Base-by-base conservation (phyloP, 139 green algal genomes). In the Yamagishiella unicocca region DNA sequence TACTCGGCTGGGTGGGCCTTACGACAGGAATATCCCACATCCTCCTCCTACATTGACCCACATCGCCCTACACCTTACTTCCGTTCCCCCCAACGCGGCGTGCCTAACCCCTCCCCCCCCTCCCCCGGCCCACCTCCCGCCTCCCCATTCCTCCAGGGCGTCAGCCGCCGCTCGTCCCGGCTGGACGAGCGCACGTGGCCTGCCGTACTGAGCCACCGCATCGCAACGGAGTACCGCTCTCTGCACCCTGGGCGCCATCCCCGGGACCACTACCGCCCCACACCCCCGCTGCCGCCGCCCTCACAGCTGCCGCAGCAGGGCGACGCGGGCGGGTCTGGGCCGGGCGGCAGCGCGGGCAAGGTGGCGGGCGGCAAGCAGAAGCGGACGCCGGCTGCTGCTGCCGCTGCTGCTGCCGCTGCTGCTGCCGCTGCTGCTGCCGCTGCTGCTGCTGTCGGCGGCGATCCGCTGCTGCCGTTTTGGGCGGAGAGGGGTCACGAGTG, bases 381-480 rank as follows among this genome's bases (percentile, higher is more conserved):
- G 58, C 58, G 58, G 50, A 58, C 12, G 17, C 17, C 50, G 17
- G 72, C 72, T 6, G 43, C 25, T 1, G 46, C 74, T 2, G 46
- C 70, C n/a, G 70, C 21, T 21, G 38, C 22, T 24, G 70, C n/a
- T 33, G 74, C n/a, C 25, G 33, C 8, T 37, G 53, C 38, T 10
- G 40, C 42, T 19, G 55, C 55, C 54, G 54, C 58, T 21, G 37
- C 37, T 3, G 46, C 37, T n/a, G 25, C 9, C 2, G 72, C 42
- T 10, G 72, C 72, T 10, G 74, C 74, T n/a, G 46, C 74, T 2
- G 46, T 37, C 10, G 10, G 17, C 1, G 62, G 22, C 12, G 80
- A 86, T 14, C 80, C 80, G 31, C 24, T 66, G 80, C 45, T 86
- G 62, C 80, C 80, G 9, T 86, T 78, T n/a, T 77, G 43, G 62